phyloP scores from a whole-genome alignment of 306 rosid species.

The Luffa aegyptiaca region DNA sequence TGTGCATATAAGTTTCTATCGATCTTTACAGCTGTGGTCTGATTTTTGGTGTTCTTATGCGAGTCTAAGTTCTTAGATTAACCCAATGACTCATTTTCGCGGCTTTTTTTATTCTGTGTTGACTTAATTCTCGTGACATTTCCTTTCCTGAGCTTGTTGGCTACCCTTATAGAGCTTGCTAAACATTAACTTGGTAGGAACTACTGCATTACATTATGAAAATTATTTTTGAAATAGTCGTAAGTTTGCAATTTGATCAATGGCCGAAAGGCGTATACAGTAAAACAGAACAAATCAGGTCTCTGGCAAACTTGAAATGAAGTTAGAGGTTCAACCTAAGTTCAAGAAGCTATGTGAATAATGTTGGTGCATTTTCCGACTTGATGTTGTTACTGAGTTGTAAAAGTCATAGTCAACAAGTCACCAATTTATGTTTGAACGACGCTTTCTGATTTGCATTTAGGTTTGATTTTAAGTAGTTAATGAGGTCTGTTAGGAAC shows the following conservation, averaged over 20 bases:
- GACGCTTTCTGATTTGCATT: neutral
- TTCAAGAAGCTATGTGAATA: neutral
- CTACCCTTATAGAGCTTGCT: neutral
- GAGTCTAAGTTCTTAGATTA: neutral
- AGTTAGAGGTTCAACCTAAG: neutral
- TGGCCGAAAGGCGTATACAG: neutral
- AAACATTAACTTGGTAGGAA: neutral
- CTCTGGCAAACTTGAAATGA: neutral
- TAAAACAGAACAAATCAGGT: neutral
- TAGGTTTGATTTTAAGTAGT: neutral
- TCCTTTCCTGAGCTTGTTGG: neutral
- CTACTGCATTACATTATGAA: neutral
- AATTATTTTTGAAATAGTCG: neutral
- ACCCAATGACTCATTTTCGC: neutral
- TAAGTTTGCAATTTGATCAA: slow-evolving; percentile 6
- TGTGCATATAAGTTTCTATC: neutral
- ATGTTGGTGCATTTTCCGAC: neutral
- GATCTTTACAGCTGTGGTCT: neutral
- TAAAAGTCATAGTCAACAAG: neutral
- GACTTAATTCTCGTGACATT: neutral
- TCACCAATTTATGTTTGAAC: neutral
- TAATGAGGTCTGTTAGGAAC: neutral
- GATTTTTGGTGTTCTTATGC: neutral
- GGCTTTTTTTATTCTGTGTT: neutral
- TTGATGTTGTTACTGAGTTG: neutral